Evolutionary conservation across 2,329 filamentous ascomycete species (phyloP).

Genomic region (Calonectria hawksworthii): DNA sequence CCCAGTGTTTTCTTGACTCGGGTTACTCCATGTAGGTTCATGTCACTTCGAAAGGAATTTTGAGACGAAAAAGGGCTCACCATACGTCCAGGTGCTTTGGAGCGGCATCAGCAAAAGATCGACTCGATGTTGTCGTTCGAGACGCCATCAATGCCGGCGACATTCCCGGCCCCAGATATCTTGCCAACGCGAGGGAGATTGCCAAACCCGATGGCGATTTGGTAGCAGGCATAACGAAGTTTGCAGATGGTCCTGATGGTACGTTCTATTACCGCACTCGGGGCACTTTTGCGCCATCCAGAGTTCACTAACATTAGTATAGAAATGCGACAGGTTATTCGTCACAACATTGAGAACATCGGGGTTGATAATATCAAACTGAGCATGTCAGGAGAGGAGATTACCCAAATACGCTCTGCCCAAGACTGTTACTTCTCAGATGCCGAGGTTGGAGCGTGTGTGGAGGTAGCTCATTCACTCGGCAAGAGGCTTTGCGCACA

Average conservation of each 20-base stretch:
- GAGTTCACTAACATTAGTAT: neutral
- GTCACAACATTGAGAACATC: slow-evolving; percentile 22
- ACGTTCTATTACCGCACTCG: neutral
- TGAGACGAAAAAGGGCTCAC: too few relatives aligned
- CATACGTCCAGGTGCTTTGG: slow-evolving; percentile 27
- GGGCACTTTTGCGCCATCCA: neutral
- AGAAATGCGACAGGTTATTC: slow-evolving; percentile 24
- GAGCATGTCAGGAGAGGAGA: slow-evolving; percentile 31
- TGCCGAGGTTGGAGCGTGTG: slow-evolving; percentile 26
- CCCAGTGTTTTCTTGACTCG: slow-evolving; percentile 32
- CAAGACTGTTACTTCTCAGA: slow-evolving; percentile 35
- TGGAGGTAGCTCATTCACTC: slow-evolving; percentile 31
- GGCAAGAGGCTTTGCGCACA: slow-evolving; percentile 31
- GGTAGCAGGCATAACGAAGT: slow-evolving; percentile 29
- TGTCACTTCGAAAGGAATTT: too few relatives aligned
- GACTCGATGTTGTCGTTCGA: slow-evolving; percentile 31
- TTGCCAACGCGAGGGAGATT: slow-evolving; percentile 33
- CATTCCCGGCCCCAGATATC: slow-evolving; percentile 29
- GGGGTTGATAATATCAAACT: slow-evolving; percentile 30
- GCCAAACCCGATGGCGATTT: slow-evolving; percentile 30
- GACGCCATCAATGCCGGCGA: slow-evolving; percentile 34
- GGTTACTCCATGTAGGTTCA: slow-evolving; percentile 34
- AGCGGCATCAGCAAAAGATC: slow-evolving; percentile 35
- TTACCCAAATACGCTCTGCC: slow-evolving; percentile 25
- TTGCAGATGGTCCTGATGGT: slow-evolving; percentile 20